These are phyloP conservation scores for Orbilia blumenaviensis DNA, from an alignment of 2,329 filamentous ascomycete species.

Conservation along the genomic window DNA sequence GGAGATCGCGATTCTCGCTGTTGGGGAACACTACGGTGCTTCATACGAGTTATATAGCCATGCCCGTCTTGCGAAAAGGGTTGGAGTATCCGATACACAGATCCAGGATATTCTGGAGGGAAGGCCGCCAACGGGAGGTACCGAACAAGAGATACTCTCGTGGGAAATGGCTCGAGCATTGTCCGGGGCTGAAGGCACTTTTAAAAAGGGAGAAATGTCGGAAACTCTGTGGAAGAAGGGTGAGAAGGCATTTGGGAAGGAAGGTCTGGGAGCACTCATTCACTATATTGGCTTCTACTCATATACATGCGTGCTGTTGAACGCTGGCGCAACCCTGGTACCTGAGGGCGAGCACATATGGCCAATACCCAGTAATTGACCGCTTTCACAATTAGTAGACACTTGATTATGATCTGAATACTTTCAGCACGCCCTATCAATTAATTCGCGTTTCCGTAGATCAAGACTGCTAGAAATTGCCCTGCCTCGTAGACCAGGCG, in stretches of 20 bases:
- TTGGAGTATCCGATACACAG: conserved; percentile 20
- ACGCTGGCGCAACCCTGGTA: conserved; percentile 6
- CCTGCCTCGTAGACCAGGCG: too few species aligned
- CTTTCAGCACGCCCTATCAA: too few species aligned
- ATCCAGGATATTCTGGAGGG: conserved; percentile 27
- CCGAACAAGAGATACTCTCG: conserved; percentile 14
- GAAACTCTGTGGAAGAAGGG: conserved; percentile 6
- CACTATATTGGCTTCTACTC: conserved; percentile 37
- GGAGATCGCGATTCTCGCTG: conserved; percentile 24
- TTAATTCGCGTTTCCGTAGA: too few species aligned
- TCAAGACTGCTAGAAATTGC: too few species aligned
- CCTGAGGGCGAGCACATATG: conserved; percentile 22
- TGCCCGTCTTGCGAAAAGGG: conserved; percentile 8
- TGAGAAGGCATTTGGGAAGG: conserved; percentile 18
- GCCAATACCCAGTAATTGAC: background rate
- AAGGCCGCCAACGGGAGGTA: conserved; percentile 8
- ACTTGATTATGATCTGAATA: too few species aligned
- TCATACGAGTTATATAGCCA: conserved; percentile 32
- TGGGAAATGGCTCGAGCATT: conserved; percentile 31
- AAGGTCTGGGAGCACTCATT: conserved; percentile 8
- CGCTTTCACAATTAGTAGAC: too few species aligned
- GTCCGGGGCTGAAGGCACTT: background rate
- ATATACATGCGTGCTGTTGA: conserved; percentile 27
- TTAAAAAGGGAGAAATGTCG: conserved; percentile 19
- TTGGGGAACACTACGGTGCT: conserved; percentile 28